Percentiles rank a stretch among this genome's conserved stretches.
These are phyloP conservation scores for Penicillium macrosclerotiorum DNA, from an alignment of 495 filamentous ascomycete genomes.

Conservation along the genomic window DNA sequence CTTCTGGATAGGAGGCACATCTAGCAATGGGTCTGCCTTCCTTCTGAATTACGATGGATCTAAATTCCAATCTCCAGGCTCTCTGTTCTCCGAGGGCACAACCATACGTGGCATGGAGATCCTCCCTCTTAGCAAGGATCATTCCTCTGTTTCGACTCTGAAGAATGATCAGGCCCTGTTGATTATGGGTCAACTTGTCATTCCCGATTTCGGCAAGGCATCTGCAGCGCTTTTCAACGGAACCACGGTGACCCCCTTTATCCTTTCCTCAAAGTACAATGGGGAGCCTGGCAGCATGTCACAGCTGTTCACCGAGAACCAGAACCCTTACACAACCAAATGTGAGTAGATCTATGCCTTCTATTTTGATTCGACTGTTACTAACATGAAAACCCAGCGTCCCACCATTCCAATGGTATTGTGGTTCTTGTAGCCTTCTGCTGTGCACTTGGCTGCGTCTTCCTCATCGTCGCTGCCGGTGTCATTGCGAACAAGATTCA, in stretches of 20 bases:
- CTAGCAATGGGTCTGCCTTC: conserved; percentile 66
- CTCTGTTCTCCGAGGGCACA: conserved; percentile 60
- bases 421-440: conserved; percentile 91
- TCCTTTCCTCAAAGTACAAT: conserved; percentile 66
- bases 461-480: conserved; percentile 82
- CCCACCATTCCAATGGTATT: conserved; percentile 74
- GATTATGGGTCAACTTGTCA: conserved; percentile 72
- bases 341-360: conserved; percentile 39
- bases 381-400: conserved; percentile 36
- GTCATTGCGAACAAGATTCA: conserved; percentile 81
- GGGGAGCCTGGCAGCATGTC: conserved; percentile 69
- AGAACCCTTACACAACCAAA: conserved; percentile 58
- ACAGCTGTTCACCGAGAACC: conserved; percentile 71
- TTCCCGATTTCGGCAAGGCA: conserved; percentile 74
- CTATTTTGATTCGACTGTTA: conserved; percentile 10
- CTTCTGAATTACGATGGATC: conserved; percentile 72
- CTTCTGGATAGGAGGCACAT: conserved; percentile 76
- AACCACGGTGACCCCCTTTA: conserved; percentile 70
- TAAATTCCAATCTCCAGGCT: conserved; percentile 55
- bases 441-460: conserved; percentile 80
- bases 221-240: conserved; percentile 91
- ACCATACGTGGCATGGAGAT: conserved; percentile 77
- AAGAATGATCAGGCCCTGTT: conserved; percentile 68
- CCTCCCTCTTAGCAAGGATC: conserved; percentile 63
- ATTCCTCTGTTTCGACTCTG: conserved; percentile 63